Conservation (phyloP, 495 filamentous ascomycete genomes). For the Usnea hakonensis region DNA sequence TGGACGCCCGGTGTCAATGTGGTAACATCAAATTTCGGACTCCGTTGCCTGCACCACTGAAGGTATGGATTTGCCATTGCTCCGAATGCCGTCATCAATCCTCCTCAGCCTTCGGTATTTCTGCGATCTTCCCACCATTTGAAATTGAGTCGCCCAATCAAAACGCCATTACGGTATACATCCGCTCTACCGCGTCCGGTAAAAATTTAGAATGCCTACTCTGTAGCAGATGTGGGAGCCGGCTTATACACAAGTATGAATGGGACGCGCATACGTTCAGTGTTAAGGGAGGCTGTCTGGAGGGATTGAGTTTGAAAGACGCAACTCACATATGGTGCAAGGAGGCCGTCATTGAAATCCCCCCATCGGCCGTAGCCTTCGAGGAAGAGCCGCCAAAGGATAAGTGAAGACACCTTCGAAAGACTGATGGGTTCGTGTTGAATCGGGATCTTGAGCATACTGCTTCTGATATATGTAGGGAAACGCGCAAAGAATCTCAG, state of each 20-base stretch:
- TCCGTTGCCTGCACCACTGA: slow-evolving; percentile 46
- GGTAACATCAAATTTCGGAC: slow-evolving; percentile 54
- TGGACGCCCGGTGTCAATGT: slow-evolving; percentile 57
- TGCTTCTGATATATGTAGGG: background rate
- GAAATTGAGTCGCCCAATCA: slow-evolving; percentile 33
- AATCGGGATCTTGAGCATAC: no score
- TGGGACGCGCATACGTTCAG: slow-evolving; percentile 43
- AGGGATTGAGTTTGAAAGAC: slow-evolving; percentile 46
- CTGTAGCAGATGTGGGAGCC: slow-evolving; percentile 51
- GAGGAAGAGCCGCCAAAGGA: background rate
- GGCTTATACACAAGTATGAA: slow-evolving; percentile 48
- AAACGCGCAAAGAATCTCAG: background rate
- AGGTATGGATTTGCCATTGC: slow-evolving; percentile 64
- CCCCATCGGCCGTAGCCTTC: slow-evolving; percentile 43
- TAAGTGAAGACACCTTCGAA: background rate
- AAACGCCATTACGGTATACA: slow-evolving; percentile 39
- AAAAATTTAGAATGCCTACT: slow-evolving; percentile 49
- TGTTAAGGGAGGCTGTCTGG: slow-evolving; percentile 56
- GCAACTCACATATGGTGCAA: slow-evolving; percentile 58
- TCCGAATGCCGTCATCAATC: slow-evolving; percentile 58
- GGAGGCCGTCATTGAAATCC: slow-evolving; percentile 55
- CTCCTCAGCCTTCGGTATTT: slow-evolving; percentile 58
- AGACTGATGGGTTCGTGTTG: no score
- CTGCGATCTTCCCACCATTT: slow-evolving; percentile 59
- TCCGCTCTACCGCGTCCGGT: slow-evolving; percentile 37